Evolutionary conservation across 73 alveolate species (phyloP), one percentile per base, ranked within the genome.

Genomic region (Paramecium octaurelia): DNA sequence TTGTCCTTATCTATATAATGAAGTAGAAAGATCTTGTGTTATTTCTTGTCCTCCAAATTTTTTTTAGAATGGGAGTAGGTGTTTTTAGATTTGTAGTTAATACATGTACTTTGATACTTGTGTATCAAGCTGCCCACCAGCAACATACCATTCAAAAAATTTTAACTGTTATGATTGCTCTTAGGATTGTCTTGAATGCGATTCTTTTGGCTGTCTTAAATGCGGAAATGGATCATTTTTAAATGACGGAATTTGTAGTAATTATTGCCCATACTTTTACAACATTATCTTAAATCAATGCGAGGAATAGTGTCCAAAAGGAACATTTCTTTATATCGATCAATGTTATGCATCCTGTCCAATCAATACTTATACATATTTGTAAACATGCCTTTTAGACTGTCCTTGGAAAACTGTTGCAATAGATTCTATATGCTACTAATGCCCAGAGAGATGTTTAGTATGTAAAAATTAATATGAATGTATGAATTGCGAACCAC

Each of bases 41-140:
- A 68, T 31, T 21, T 68, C 85, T 4, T 68, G 85, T 68, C 85
- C 85, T 31, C 85, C 85, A 35, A 68, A 68, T 68, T 54, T 68
- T 14, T 54, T 68, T 35, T 8, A 0, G 3, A 54, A 68, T 68
- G 4, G 27, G 6, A 6, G 14, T 68, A 68, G 24, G 14, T 68
- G 85, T 68, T 46, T 68, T 68, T 27, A 1, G 6, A 31, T 31
- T 10, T 68, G 85, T 68, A 68, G 85, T 68, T 6, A 34, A 7
- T 68, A 14, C 1, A 68, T 29, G 48, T 68, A 68, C 4, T 68
- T 9, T 0, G 14, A 68, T 31, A 23, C 85, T 31, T 68, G 85
- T 35, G 11, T 68, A 23, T 16, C 42, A 29, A 68, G 4, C 3
- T 68, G 85, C 9, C 85, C 85, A 68, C 27, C 42, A 4, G 5